Percentiles rank a stretch among this genome's conserved stretches.
Evolutionary conservation across 108 stramenopile genomes (phyloP).

Genomic region (Pseudonitzschia multistriata): DNA sequence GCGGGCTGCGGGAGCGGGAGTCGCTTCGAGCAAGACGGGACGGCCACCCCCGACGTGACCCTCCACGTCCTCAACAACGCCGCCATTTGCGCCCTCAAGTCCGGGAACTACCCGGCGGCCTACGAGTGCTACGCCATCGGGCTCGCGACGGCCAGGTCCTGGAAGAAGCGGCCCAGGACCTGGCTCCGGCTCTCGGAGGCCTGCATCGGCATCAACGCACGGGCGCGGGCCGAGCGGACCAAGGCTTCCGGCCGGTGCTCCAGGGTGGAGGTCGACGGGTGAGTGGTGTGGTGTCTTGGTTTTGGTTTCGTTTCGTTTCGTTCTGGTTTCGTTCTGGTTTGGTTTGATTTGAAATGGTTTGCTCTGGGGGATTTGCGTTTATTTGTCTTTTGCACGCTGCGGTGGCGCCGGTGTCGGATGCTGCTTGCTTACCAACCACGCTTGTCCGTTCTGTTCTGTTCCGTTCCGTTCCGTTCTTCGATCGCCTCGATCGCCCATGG

Average conservation of each 20-base stretch:
- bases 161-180: constrained; percentile 37
- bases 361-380: too few relatives aligned
- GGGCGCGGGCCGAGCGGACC: background rate
- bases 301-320: background rate
- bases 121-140: constrained; percentile 72
- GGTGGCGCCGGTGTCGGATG: too few relatives aligned
- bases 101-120: constrained; percentile 49
- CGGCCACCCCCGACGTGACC: constrained; percentile 48
- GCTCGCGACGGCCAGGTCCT: constrained; percentile 34
- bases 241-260: constrained; percentile 1
- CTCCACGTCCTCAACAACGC: constrained; percentile 63
- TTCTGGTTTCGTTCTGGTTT: background rate
- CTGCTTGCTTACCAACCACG: background rate
- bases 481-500: background rate
- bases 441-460: background rate
- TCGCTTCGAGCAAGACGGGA: constrained; percentile 62
- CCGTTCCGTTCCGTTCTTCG: too few relatives aligned
- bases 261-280: constrained; percentile 10
- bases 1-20: background rate
- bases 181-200: constrained; percentile 85
- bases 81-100: constrained; percentile 65
- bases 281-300: background rate
- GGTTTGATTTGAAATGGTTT: background rate
- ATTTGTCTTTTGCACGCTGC: too few relatives aligned
- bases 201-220: constrained; percentile 49